A percentile compares a stretch with the other conserved stretches of the same genome.
Evolutionary conservation across 164 flowering plant species (phyloP).

Genomic region (Annona squamosa): DNA sequence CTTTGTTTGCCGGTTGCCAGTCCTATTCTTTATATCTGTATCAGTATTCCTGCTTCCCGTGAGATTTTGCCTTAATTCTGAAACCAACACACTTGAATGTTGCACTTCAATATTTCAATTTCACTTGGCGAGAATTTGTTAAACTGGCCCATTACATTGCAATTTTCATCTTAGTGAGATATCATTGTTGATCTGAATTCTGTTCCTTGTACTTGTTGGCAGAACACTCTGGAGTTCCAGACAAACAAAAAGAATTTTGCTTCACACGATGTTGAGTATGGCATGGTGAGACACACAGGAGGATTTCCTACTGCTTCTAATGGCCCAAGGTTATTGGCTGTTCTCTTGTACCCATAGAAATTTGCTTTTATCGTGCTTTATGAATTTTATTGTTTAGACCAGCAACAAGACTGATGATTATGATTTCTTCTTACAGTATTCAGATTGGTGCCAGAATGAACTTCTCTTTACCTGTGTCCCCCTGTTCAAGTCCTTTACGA

Average conservation of each 20-base stretch:
- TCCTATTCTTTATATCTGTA: too few relatives aligned
- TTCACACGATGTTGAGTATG: slow-evolving; percentile 33
- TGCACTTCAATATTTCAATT: too few relatives aligned
- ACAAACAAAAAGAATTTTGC: slow-evolving; percentile 22
- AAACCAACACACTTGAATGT: too few relatives aligned
- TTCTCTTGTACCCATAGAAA: neutral
- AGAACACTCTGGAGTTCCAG: slow-evolving; percentile 41
- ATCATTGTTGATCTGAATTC: neutral
- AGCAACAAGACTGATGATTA: neutral
- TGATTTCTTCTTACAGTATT: slow-evolving; percentile 15
- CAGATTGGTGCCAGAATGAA: slow-evolving; percentile 14
- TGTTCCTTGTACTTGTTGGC: slow-evolving; percentile 11
- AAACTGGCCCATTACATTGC: too few relatives aligned
- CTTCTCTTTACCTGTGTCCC: slow-evolving; percentile 28
- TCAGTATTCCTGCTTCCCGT: too few relatives aligned
- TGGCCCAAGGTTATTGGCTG: slow-evolving; percentile 39
- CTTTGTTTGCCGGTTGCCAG: too few relatives aligned
- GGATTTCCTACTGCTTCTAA: slow-evolving; percentile 23
- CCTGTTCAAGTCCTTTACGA: slow-evolving; percentile 29
- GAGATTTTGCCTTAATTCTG: too few relatives aligned
- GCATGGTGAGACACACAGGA: slow-evolving; percentile 14
- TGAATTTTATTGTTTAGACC: neutral
- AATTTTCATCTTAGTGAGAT: neutral
- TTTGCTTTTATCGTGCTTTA: neutral
- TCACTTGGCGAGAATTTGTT: too few relatives aligned